These are phyloP conservation scores for Wakefieldia striispora DNA, from an alignment of 768 basidiomycete species.

Conservation along the genomic window DNA sequence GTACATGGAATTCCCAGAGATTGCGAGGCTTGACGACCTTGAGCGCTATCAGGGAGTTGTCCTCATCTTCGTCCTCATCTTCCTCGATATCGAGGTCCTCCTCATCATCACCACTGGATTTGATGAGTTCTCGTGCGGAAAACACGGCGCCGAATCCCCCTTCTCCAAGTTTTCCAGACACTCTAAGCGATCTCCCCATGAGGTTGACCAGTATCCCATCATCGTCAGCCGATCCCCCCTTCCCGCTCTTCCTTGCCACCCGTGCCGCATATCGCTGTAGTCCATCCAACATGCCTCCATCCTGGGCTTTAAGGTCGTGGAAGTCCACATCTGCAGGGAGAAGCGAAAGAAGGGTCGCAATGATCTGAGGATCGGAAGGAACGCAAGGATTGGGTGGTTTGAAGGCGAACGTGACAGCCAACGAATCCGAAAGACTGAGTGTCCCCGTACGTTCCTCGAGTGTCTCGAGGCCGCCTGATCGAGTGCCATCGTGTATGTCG, in stretches of 20 bases:
- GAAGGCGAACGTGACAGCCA: slow-evolving; percentile 62
- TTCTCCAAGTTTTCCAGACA: slow-evolving; percentile 90
- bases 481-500: slow-evolving; percentile 9
- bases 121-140: slow-evolving; percentile 57
- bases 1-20: slow-evolving; percentile 89
- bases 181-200: slow-evolving; percentile 61
- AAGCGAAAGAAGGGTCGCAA: slow-evolving; percentile 61
- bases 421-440: slow-evolving; percentile 62
- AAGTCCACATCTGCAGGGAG: slow-evolving; percentile 60
- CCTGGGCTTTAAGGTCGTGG: slow-evolving; percentile 53
- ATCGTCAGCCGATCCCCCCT: slow-evolving; percentile 35
- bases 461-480: slow-evolving; percentile 16
- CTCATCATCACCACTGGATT: slow-evolving; percentile 43
- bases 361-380: slow-evolving; percentile 68
- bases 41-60: slow-evolving; percentile 66
- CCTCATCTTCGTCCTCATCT: slow-evolving; percentile 55
- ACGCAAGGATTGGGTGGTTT: slow-evolving; percentile 85
- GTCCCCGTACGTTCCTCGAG: slow-evolving; percentile 63
- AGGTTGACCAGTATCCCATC: slow-evolving; percentile 55
- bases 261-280: slow-evolving; percentile 72
- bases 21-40: slow-evolving; percentile 90
- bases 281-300: slow-evolving; percentile 58
- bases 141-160: slow-evolving; percentile 98
- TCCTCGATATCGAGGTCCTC: slow-evolving; percentile 46
- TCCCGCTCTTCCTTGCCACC: slow-evolving; percentile 30